Conservation (phyloP, 1,284 basidiomycete genomes). For the Moesziomyces sp. region DNA sequence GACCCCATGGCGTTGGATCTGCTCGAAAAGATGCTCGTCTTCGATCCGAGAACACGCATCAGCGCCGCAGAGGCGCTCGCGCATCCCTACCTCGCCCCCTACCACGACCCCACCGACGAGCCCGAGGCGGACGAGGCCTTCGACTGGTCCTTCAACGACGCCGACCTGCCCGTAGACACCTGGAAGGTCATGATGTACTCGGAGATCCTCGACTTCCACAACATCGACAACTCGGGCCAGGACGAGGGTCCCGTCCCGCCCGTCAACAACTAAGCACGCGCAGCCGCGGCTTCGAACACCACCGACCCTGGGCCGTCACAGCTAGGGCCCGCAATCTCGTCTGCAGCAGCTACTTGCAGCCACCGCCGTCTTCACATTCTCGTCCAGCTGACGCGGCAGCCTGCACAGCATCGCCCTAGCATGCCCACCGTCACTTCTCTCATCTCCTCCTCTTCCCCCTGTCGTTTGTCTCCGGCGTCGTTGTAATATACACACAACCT, state of each 20-base stretch:
- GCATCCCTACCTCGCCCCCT: constrained; percentile 95
- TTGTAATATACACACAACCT: constrained; percentile 28
- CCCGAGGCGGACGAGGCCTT: constrained; percentile 93
- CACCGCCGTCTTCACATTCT: background rate
- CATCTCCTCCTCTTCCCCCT: constrained; percentile 4
- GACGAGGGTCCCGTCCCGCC: constrained; percentile 57
- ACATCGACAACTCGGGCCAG: constrained; percentile 62
- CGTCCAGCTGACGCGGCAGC: background rate
- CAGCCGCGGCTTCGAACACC: background rate
- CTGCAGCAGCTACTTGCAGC: no score
- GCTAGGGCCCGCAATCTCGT: no score
- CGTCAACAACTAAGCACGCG: constrained; percentile 22
- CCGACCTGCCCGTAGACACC: constrained; percentile 97
- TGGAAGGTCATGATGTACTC: constrained; percentile 86
- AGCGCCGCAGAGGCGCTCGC: constrained; percentile 88
- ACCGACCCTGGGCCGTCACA: no score
- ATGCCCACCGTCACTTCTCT: background rate
- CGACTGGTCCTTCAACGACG: constrained; percentile 99
- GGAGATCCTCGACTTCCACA: constrained; percentile 70
- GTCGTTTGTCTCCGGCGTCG: constrained; percentile 15
- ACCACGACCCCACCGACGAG: constrained; percentile 98
- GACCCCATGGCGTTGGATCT: constrained; percentile 95
- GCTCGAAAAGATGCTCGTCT: constrained; percentile 98
- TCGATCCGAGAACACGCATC: constrained; percentile 96
- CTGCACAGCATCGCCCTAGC: background rate